phyloP scores from a whole-genome alignment of 306 rosid species.

The Prunus salicina region DNA sequence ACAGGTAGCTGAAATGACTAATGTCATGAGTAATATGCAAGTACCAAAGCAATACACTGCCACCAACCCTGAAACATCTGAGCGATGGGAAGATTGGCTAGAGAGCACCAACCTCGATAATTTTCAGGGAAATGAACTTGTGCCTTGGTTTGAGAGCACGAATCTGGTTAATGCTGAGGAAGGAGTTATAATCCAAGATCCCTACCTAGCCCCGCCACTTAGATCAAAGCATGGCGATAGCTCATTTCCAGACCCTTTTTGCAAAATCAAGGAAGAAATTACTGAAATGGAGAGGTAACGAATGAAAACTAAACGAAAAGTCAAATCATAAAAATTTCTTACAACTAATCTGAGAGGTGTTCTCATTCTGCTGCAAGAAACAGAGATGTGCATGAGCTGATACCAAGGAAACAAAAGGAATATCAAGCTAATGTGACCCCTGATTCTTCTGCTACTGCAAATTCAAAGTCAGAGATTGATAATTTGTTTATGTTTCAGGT shows the following conservation, averaged over 20 bases:
- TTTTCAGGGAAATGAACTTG: slow-evolving; percentile 54
- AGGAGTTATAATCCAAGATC: slow-evolving; percentile 38
- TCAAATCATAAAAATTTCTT: neutral
- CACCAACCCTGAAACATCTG: slow-evolving; percentile 47
- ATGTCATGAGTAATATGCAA: slow-evolving; percentile 47
- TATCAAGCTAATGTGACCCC: slow-evolving; percentile 67
- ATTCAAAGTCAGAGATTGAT: slow-evolving; percentile 58
- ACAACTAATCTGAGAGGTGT: slow-evolving; percentile 5
- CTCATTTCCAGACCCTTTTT: slow-evolving; percentile 18
- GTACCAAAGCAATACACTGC: slow-evolving; percentile 38
- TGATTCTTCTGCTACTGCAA: slow-evolving; percentile 67
- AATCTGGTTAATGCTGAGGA: slow-evolving; percentile 41
- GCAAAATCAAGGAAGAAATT: slow-evolving; percentile 35
- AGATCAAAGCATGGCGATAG: slow-evolving; percentile 23
- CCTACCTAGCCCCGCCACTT: slow-evolving; percentile 32
- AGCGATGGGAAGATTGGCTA: slow-evolving; percentile 80
- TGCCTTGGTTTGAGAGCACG: slow-evolving; percentile 62
- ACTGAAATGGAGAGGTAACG: slow-evolving; percentile 51
- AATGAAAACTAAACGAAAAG: neutral
- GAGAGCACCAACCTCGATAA: slow-evolving; percentile 46
- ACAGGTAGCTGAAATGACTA: slow-evolving; percentile 54
- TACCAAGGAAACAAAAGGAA: slow-evolving; percentile 38
- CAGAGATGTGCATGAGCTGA: slow-evolving; percentile 45
- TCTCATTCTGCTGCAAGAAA: slow-evolving; percentile 24
- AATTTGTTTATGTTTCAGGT: slow-evolving; percentile 66